Base-by-base conservation (phyloP, 2,329 filamentous ascomycete genomes). In the Calycina marina region DNA sequence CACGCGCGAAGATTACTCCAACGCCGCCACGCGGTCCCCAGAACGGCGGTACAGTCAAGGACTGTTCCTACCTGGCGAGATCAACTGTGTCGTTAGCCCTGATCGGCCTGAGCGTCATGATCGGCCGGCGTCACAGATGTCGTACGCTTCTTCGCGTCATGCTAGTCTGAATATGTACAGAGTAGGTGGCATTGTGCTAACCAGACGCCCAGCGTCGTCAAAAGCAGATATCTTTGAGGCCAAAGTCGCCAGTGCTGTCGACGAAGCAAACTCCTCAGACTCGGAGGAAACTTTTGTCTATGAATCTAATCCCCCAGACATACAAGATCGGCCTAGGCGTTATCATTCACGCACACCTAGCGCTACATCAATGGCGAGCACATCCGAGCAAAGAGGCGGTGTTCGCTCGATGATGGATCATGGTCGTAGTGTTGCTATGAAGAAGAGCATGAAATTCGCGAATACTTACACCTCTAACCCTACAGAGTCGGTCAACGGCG, bases 241-340 rank as follows among this genome's bases (percentile, higher is more conserved):
- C 45, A 93, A 93, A 52, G 85, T 98, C 44, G 88, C 88, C 31
- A 94, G 77, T 54, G 88, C 88, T 6, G 85, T 98, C 32, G 88
- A 96, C 53, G 86, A 96, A 55, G 85, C 84, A 27, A 82, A 94
- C 55, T 93, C 88, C 9, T 94, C 88, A 5, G 90, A 98, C 54
- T 96, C 88, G 1, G 90, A 94, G 49, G 90, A 96, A 57, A 96
- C 90, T 0, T 98, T 96, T 56, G 90, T 98, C 11, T 98, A 98
- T 58, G 90, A 98, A 56, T 96, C 90, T 15, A 98, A 98, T 50
- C 90, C 88, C 6, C 81, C 83, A 31, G 74, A 79, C 43, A 56
- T 52, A 30, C 63, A 60, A 30, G 71, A 76, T 33, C 63, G 72
- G 25, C 69, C 69, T n/a, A 70, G 73, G 41, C 72, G 85, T 39